phyloP scores from a whole-genome alignment of 1,284 basidiomycete genomes.

The Cerioporus squamosus region DNA sequence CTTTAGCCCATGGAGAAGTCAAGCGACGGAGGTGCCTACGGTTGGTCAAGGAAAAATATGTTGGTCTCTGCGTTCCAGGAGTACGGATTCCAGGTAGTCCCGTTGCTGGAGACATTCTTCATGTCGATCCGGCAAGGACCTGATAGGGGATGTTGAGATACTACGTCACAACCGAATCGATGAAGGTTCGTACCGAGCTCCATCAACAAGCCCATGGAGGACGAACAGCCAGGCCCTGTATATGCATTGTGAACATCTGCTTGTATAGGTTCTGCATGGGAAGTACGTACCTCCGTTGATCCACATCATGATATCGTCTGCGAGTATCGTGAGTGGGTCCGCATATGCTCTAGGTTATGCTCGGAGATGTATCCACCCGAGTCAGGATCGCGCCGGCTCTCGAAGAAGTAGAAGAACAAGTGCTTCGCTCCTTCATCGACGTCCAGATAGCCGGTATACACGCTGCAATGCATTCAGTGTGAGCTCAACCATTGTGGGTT shows the following conservation, averaged over 20 bases:
- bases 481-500: neutral
- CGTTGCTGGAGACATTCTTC: constrained; percentile 48
- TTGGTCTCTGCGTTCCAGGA: constrained; percentile 71
- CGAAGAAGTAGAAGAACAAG: constrained; percentile 88
- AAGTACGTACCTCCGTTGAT: constrained; percentile 60
- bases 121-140: constrained; percentile 65
- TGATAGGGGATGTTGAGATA: constrained; percentile 20
- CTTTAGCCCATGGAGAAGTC: neutral
- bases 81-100: constrained; percentile 64
- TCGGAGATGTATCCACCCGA: constrained; percentile 37
- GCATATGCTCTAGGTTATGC: neutral
- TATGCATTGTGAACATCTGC: neutral
- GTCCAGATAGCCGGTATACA: constrained; percentile 67
- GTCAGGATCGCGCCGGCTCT: constrained; percentile 69
- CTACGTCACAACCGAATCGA: neutral
- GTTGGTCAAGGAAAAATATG: constrained; percentile 76
- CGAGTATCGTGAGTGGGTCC: neutral
- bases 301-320: constrained; percentile 74
- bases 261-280: neutral
- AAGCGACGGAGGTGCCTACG: constrained; percentile 36
- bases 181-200: constrained; percentile 41
- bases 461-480: constrained; percentile 34
- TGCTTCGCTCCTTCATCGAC: constrained; percentile 64
- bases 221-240: constrained; percentile 65
- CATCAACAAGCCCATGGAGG: constrained; percentile 65